Evolutionary conservation across 2,329 filamentous ascomycete species (phyloP).

Genomic region (Cladosporium sp.): DNA sequence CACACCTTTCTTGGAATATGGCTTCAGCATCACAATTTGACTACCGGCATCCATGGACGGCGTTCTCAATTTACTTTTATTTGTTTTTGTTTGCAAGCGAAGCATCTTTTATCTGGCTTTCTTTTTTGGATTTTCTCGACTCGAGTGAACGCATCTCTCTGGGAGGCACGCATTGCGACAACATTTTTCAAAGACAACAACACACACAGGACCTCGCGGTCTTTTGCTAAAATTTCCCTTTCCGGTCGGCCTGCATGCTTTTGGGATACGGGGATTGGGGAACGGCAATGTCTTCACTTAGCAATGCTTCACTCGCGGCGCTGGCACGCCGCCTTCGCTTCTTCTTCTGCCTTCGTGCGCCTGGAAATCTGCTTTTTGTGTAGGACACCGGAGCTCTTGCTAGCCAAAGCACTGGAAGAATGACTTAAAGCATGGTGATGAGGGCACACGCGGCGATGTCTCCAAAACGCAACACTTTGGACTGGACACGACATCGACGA

Average conservation of each 20-base stretch:
- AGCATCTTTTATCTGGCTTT: slow-evolving; percentile 14
- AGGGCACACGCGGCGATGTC: slow-evolving; percentile 14
- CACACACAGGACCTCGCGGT: slow-evolving; percentile 11
- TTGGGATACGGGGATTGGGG: slow-evolving; percentile 1
- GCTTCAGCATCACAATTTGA: slow-evolving; percentile 22
- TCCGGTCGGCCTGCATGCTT: slow-evolving; percentile 8
- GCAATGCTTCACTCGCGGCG: slow-evolving; percentile 10
- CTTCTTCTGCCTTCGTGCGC: slow-evolving; percentile 6
- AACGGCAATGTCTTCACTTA: neutral
- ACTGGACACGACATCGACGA: slow-evolving; percentile 16
- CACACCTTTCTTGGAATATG: slow-evolving; percentile 18
- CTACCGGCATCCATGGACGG: slow-evolving; percentile 48
- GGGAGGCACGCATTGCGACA: slow-evolving; percentile 13
- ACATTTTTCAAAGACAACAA: slow-evolving; percentile 6
- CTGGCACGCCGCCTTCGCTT: slow-evolving; percentile 9
- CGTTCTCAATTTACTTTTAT: slow-evolving; percentile 41
- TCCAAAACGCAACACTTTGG: slow-evolving; percentile 9
- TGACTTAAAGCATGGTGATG: slow-evolving; percentile 14
- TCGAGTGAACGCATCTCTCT: slow-evolving; percentile 14
- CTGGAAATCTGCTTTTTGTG: slow-evolving; percentile 9
- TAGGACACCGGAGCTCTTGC: neutral
- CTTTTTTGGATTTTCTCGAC: slow-evolving; percentile 12
- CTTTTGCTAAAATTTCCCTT: slow-evolving; percentile 3
- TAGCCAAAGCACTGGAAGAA: slow-evolving; percentile 4
- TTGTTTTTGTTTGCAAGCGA: slow-evolving; percentile 12